Evolutionary conservation across 768 basidiomycete species (phyloP), one percentile per base, ranked within the genome.

Genomic region (Pleurotus tuber-regium): DNA sequence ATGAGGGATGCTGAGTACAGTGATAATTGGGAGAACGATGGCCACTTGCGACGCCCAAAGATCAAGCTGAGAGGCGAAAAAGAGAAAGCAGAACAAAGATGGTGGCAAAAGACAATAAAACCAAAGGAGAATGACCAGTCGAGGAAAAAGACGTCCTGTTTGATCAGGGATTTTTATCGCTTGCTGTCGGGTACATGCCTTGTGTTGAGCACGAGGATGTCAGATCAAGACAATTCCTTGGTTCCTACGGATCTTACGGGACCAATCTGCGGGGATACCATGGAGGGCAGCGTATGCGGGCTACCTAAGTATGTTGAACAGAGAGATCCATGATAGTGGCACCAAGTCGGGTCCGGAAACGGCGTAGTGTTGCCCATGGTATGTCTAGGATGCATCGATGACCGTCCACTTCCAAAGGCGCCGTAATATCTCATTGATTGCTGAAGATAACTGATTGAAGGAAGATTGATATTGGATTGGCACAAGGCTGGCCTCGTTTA

Each of bases 141-240:
- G 25, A 54, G 53, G 42, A 56, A 53, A 44, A 55, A 47, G 57
- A 53, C 56, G 54, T 43, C 42, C 41, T 40, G 48, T 55, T 52
- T 53, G 55, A 58, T 50, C 51, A 57, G 59, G 58, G 54, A 60
- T 67, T 62, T n/a, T 66, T 64, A 63, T 57, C 56, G 55, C 60
- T 50, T 53, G 60, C 60, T 49, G 54, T 62, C 57, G 56, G 47
- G 50, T 50, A 58, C 55, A 64, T 66, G 68, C 63, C 64, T 66
- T 69, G 66, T 64, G 70, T 66, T 62, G 64, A 69, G 72, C 72
- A 72, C 71, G 72, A 70, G 73, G 72, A 67, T 56, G 65, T 55
- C 55, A 58, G 53, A 36, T 56, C 53, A 63, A 57, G 61, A 57
- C 54, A 57, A 56, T 56, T 58, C 31, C 43, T 28, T 46, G 28